phyloP scores from a whole-genome alignment of 768 basidiomycete species.

The Termitomyces titanicus region DNA sequence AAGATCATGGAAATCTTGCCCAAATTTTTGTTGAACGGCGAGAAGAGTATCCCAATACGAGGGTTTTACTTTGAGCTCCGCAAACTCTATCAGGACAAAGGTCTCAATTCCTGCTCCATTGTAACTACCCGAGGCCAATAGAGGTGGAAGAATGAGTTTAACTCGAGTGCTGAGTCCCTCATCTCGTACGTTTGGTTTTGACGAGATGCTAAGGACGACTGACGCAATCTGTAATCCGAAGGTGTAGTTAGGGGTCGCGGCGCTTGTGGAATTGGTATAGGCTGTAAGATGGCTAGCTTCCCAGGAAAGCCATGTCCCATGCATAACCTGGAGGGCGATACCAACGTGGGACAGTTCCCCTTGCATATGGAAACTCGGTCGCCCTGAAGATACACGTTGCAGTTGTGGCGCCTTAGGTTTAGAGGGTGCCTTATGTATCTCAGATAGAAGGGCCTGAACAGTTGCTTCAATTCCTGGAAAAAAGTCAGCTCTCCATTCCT shows the following conservation, averaged over 20 bases:
- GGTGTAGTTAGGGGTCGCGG: conserved; percentile 30
- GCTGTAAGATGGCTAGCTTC: conserved; percentile 47
- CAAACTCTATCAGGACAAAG: conserved; percentile 60
- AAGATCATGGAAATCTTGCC: conserved; percentile 83
- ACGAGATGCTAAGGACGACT: conserved; percentile 57
- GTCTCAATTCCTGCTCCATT: conserved; percentile 48
- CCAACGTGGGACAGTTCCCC: conserved; percentile 47
- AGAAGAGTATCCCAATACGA: conserved; percentile 82
- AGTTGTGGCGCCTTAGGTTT: conserved; percentile 28
- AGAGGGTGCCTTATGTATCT: conserved; percentile 44
- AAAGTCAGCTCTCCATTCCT: conserved; percentile 81
- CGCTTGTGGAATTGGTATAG: conserved; percentile 38
- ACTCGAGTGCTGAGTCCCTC: conserved; percentile 44
- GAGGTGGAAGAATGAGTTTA: conserved; percentile 61
- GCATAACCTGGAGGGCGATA: conserved; percentile 79
- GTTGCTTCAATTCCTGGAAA: conserved; percentile 71
- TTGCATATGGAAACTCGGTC: conserved; percentile 45
- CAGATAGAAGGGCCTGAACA: conserved; percentile 59
- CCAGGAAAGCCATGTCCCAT: conserved; percentile 85
- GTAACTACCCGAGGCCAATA: conserved; percentile 59
- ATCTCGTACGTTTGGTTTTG: conserved; percentile 35
- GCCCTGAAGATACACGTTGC: conserved; percentile 24
- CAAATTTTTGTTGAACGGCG: conserved; percentile 84
- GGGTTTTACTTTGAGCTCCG: conserved; percentile 74
- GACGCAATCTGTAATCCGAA: conserved; percentile 68